These are phyloP conservation scores for Kazachstania viticola DNA, from an alignment of 805 yeast genomes.

Conservation along the genomic window DNA sequence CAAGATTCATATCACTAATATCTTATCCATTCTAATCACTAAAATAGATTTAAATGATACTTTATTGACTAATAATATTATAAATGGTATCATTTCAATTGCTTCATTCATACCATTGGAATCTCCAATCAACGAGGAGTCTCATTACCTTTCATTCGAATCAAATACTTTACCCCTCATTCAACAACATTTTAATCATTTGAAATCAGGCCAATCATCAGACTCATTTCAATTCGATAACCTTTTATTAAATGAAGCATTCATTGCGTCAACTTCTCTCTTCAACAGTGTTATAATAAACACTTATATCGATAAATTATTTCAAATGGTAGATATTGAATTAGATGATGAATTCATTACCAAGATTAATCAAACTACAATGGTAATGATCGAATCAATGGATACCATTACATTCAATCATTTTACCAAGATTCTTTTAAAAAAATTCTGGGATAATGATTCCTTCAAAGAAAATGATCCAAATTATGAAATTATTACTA, in stretches of 20 bases:
- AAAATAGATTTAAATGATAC: conserved; percentile 88
- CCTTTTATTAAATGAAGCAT: conserved; percentile 41
- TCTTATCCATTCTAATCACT: conserved; percentile 56
- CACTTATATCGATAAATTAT: conserved; percentile 47
- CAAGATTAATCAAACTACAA: conserved; percentile 35
- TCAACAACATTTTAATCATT: conserved; percentile 46
- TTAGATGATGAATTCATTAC: conserved; percentile 29
- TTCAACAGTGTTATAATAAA: conserved; percentile 52
- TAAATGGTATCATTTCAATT: conserved; percentile 58
- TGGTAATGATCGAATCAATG: conserved; percentile 45
- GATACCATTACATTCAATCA: conserved; percentile 42
- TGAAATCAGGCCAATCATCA: conserved; percentile 33
- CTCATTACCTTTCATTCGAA: conserved; percentile 32
- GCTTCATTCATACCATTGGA: conserved; percentile 64
- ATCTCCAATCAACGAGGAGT: conserved; percentile 36
- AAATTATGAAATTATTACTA: conserved; percentile 56
- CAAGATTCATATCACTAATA: conserved; percentile 67
- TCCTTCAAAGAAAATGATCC: conserved; percentile 49
- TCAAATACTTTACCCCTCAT: conserved; percentile 44
- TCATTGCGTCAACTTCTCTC: conserved; percentile 60
- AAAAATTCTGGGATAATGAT: conserved; percentile 34
- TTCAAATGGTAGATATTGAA: conserved; percentile 49
- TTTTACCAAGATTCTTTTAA: conserved; percentile 31
- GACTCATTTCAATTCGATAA: conserved; percentile 38
- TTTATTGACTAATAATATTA: conserved; percentile 58